A percentile compares a stretch with the other conserved stretches of the same genome.
phyloP scores from a whole-genome alignment of 495 filamentous ascomycete species.

The Aspergillus sclerotioniger region DNA sequence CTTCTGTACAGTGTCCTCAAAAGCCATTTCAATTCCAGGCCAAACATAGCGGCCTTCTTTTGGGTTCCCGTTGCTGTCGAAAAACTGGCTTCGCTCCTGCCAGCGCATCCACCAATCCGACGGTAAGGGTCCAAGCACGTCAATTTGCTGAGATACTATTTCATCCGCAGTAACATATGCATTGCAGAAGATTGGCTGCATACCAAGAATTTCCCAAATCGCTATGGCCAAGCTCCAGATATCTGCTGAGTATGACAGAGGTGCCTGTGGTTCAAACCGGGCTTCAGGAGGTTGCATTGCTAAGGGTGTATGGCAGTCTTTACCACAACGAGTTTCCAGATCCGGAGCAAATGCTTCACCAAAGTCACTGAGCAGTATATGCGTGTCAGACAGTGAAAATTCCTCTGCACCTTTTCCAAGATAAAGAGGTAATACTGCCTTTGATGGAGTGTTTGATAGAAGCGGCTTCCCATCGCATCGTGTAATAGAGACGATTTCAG shows the following conservation, averaged over 20 bases:
- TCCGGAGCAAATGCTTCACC: constrained; percentile 30
- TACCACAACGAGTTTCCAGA: constrained; percentile 12
- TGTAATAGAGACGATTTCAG: constrained; percentile 19
- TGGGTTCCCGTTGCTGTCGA: constrained; percentile 22
- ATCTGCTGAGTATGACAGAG: constrained; percentile 27
- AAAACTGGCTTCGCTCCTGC: constrained; percentile 24
- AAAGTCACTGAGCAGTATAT: constrained; percentile 28
- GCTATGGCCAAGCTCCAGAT: constrained; percentile 37
- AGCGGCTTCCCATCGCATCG: constrained; percentile 16
- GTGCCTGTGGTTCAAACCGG: constrained; percentile 26
- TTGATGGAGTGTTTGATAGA: constrained; percentile 21
- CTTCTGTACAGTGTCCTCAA: constrained; percentile 28
- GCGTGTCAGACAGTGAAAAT: constrained; percentile 24
- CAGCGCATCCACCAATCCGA: constrained; percentile 29
- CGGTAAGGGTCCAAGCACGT: constrained; percentile 30
- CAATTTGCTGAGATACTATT: constrained; percentile 27
- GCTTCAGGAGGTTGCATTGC: constrained; percentile 32
- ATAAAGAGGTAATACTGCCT: constrained; percentile 29
- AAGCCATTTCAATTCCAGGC: constrained; percentile 24
- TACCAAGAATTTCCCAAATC: constrained; percentile 30
- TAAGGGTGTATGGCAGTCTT: constrained; percentile 13
- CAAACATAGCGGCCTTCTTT: constrained; percentile 18
- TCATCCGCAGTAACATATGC: constrained; percentile 25
- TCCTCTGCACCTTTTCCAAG: constrained; percentile 29
- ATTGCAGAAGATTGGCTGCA: constrained; percentile 13